Conservation (phyloP, 768 basidiomycete genomes). For the Russula foetens region DNA sequence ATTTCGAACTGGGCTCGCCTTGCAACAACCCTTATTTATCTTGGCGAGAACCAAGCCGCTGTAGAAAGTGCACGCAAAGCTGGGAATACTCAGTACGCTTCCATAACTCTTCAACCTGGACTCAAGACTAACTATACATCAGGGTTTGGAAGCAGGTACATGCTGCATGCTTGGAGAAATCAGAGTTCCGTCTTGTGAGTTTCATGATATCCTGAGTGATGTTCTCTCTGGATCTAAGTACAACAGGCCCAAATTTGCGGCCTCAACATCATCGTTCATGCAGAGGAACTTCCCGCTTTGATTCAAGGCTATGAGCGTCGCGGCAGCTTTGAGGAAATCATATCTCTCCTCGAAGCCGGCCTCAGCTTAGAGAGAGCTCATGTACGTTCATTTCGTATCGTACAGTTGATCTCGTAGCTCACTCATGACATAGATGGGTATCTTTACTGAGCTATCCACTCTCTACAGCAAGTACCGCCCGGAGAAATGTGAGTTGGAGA, state of each 20-base stretch:
- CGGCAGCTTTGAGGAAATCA: conserved; percentile 92
- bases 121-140: conserved; percentile 12
- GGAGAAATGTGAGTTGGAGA: conserved; percentile 61
- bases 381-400: conserved; percentile 31
- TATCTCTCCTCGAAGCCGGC: conserved; percentile 87
- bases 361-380: conserved; percentile 96
- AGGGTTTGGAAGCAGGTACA: conserved; percentile 99
- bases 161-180: conserved; percentile 95
- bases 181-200: conserved; percentile 82
- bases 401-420: neutral
- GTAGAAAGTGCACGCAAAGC: conserved; percentile 99
- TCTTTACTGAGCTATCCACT: conserved; percentile 91
- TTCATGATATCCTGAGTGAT: neutral
- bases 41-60: conserved; percentile 95
- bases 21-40: conserved; percentile 96
- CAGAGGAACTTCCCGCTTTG: conserved; percentile 70
- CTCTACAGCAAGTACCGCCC: conserved; percentile 94
- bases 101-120: neutral
- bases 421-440: conserved; percentile 62
- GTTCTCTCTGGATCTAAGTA: conserved; percentile 12
- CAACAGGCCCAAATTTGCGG: conserved; percentile 92
- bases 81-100: conserved; percentile 84
- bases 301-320: conserved; percentile 82
- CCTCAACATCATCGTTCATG: conserved; percentile 95
- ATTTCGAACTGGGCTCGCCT: conserved; percentile 99